Base-by-base conservation (phyloP, 768 basidiomycete species). In the Hortiboletus flavorubellus region DNA sequence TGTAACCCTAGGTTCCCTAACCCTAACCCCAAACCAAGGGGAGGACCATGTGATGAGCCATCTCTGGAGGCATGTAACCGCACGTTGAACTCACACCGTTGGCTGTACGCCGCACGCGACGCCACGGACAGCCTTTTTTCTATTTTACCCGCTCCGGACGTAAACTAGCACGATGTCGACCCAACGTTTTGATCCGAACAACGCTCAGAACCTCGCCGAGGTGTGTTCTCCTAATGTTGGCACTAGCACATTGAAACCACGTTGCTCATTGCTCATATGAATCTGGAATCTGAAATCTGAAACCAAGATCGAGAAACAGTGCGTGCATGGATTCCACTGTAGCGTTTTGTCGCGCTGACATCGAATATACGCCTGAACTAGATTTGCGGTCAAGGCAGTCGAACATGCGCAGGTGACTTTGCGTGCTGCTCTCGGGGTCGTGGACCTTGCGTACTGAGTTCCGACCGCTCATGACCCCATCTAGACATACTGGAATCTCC, bases 281-380 rank as follows among this genome's bases (percentile, higher is more conserved):
- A 51, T 14, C 39, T 45, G 37, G 44, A 48, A 41, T 43, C 21
- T 21, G 21, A 52, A 64, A 51, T 14, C 39, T 45, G 37, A 42
- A 48, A 41, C 42, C 46, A 75, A 93, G 91, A 96, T 99, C 58
- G 96, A 98, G 77, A 95, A 94, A 80, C 94, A 97, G 88, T 93
- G 68, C 72, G 89, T 79, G 38, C 40, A 45, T 21, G 34, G 50
- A 42, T 37, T 38, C 43, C 33, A 51, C 45, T 39, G 44, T 38
- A n/a, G 26, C 39, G 29, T 29, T 30, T 8, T 16, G 34, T 54
- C 37, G 56, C 41, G 50, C 59, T 66, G 49, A 60, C 35, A n/a
- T n/a, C n/a, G 31, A 31, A 50, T 56, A 49, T 52, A 46, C 16
- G 10, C 42, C 41, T 53, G 59, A 46, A 54, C 49, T 39, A 66